Base-by-base conservation (phyloP, 2,329 filamentous ascomycete species). In the Scleromitrula shiraiana region DNA sequence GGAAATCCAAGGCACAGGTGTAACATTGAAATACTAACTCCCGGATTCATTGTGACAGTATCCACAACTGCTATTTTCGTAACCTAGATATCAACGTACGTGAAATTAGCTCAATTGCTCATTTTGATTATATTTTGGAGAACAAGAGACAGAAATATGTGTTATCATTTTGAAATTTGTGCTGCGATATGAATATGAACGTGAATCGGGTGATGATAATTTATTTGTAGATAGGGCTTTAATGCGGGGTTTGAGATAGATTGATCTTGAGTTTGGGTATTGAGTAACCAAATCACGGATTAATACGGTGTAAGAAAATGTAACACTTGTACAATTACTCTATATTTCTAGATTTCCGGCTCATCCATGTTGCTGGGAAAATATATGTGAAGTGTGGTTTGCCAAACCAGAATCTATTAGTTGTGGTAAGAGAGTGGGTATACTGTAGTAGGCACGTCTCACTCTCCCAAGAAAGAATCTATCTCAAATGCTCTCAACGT, bases 31-130 rank as follows among this genome's bases (percentile, higher is more conserved):
- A 35, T 24, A 32, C 61, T 58, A 36, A 64, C 61, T 62, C 57
- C 55, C 56, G 40, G 55, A 57, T 50, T 53, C 54, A 27, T 49
- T 56, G n/a, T 56, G 40, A 45, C 59, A 63, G 51, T 62, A 64
- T 27, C 59, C 60, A 43, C 61, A 63, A 41, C 56, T 54, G 47
- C 37, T 56, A 23, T 59, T 59, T 5, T 50, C 47, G 49, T 64
- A 64, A 12, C 62, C 60, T 61, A 46, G n/a, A 22, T 15, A 46
- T 24, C 7, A n/a, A 33, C 7, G 39, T 33, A 26, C 20, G 15
- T 39, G n/a, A n/a, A 45, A 41, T 49, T 43, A 43, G 46, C 22
- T 33, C 29, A 45, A 5, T 15, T 17, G n/a, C 22, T 30, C 9
- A 42, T 15, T 30, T 36, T 30, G n/a, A n/a, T 42, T 14, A 48